Evolutionary conservation across 805 yeast genomes (phyloP).

Genomic region (Suhomyces kilbournensis): DNA sequence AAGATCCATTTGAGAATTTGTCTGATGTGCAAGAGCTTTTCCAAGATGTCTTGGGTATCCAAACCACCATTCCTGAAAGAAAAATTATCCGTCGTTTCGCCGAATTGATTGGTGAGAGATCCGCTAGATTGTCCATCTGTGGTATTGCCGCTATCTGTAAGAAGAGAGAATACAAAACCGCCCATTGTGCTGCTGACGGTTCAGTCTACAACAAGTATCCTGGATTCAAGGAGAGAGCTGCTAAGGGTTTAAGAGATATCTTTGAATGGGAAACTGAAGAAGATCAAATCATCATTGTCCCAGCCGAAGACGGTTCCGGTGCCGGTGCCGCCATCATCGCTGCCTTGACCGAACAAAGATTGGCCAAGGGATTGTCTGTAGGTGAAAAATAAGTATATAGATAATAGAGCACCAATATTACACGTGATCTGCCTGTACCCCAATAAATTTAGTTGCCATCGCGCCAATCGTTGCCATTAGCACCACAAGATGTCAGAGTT

Average conservation of each 20-base stretch:
- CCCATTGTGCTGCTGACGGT: slow-evolving; percentile 96
- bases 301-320: slow-evolving; percentile 98
- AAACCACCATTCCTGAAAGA: slow-evolving; percentile 75
- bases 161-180: slow-evolving; percentile 74
- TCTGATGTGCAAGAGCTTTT: slow-evolving; percentile 70
- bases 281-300: slow-evolving; percentile 80
- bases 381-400: slow-evolving; percentile 34
- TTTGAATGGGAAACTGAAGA: slow-evolving; percentile 70
- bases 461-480: neutral
- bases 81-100: slow-evolving; percentile 77
- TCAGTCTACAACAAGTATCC: slow-evolving; percentile 95
- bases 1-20: slow-evolving; percentile 83
- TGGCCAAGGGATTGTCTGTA: slow-evolving; percentile 64
- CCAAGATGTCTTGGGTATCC: slow-evolving; percentile 52
- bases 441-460: neutral
- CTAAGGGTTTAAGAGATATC: slow-evolving; percentile 82
- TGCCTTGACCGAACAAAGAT: slow-evolving; percentile 83
- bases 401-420: neutral
- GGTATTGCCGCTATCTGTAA: slow-evolving; percentile 93
- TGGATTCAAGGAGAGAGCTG: slow-evolving; percentile 84
- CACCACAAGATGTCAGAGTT: neutral
- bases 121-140: slow-evolving; percentile 89
- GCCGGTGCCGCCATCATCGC: slow-evolving; percentile 99
- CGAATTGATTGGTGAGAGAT: slow-evolving; percentile 85
- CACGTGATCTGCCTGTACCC: neutral